Conservation (phyloP, 106 monocot species). For the Phalaenopsis aphrodite region DNA sequence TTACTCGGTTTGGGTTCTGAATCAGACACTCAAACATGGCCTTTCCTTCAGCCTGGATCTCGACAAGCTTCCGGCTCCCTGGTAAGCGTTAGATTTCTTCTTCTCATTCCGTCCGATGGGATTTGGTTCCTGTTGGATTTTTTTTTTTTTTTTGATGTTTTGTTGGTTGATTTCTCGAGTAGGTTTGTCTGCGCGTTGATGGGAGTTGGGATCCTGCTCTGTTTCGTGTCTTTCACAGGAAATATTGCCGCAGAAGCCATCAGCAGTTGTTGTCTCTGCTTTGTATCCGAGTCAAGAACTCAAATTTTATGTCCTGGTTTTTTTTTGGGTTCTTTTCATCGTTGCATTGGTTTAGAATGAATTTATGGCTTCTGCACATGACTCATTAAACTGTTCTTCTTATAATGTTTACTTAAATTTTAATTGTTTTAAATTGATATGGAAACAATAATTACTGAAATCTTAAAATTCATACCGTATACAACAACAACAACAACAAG, state of each 20-base stretch:
- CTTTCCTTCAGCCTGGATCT: conserved; percentile 16
- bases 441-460: not conserved
- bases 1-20: conserved; percentile 62
- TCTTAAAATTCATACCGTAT: not conserved
- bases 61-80: conserved; percentile 50
- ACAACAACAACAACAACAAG: too few relatives aligned
- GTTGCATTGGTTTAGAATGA: not conserved
- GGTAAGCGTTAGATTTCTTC: conserved; percentile 23
- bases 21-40: conserved; percentile 20
- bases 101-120: not conserved
- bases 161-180: not conserved
- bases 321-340: not conserved
- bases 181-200: conserved; percentile 67
- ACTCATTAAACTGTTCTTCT: too few relatives aligned
- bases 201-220: conserved; percentile 55
- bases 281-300: conserved; percentile 44
- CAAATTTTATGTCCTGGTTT: not conserved
- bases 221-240: conserved; percentile 52
- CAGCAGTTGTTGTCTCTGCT: conserved; percentile 67
- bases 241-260: conserved; percentile 55
- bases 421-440: not conserved
- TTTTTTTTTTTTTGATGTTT: not conserved
- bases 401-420: not conserved
- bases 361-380: not conserved
- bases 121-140: not conserved